Evolutionary conservation across 192 early-diverging fungal species (phyloP).

Genomic region (Thoreauomyces humboldtii): DNA sequence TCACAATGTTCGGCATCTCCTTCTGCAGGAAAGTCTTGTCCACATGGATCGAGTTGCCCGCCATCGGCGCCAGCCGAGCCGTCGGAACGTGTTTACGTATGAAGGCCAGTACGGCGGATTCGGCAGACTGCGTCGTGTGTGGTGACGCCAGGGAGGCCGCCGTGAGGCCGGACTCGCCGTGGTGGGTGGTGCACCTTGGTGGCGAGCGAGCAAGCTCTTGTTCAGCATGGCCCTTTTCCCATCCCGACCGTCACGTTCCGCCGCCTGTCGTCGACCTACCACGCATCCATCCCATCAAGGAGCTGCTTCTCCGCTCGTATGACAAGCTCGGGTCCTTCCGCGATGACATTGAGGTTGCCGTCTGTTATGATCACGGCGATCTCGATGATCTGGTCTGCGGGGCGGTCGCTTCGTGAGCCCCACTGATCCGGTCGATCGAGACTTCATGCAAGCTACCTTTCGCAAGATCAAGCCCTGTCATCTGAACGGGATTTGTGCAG

Average conservation of each 20-base stretch:
- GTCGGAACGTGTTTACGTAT: conserved; percentile 68
- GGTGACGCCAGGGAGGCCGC: conserved; percentile 66
- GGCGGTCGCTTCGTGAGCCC: not conserved
- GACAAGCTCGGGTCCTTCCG: conserved; percentile 44
- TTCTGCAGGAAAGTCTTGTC: conserved; percentile 82
- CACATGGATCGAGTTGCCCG: conserved; percentile 91
- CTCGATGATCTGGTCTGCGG: conserved; percentile 76
- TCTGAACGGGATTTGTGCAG: no score
- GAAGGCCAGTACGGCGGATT: conserved; percentile 69
- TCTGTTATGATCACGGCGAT: conserved; percentile 89
- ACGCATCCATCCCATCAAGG: conserved; percentile 87
- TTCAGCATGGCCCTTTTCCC: no score
- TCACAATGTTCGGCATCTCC: conserved; percentile 74
- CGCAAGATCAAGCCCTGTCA: conserved; percentile 70
- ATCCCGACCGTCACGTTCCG: not conserved
- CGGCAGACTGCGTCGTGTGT: conserved; percentile 66
- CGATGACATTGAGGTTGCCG: conserved; percentile 78
- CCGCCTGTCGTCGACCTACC: conserved; percentile 64
- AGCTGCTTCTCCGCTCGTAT: conserved; percentile 51
- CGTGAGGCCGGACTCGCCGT: conserved; percentile 78
- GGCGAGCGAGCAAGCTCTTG: not conserved
- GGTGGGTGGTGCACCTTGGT: conserved; percentile 66
- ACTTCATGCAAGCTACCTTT: conserved; percentile 22
- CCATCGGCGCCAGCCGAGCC: conserved; percentile 64
- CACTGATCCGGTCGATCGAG: not conserved